phyloP scores from a whole-genome alignment of 495 filamentous ascomycete species.

The Xylaria scruposa region DNA sequence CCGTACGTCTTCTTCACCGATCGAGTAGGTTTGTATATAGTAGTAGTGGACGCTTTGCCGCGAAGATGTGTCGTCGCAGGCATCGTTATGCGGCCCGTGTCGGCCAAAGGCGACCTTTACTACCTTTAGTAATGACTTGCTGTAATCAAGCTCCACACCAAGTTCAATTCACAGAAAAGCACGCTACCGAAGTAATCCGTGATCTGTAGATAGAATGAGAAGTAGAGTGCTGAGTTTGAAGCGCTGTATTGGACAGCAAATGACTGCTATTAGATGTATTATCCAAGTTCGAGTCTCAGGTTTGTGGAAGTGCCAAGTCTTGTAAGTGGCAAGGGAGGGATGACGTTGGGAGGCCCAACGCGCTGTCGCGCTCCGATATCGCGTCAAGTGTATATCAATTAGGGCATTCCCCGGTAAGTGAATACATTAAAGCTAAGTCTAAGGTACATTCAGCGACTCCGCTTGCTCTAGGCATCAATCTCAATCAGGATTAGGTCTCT shows the following conservation, averaged over 20 bases:
- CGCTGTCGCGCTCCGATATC: slow-evolving; percentile 26
- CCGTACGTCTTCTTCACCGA: slow-evolving; percentile 51
- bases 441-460: background rate
- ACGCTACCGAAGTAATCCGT: background rate
- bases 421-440: slow-evolving; percentile 10
- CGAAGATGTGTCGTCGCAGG: slow-evolving; percentile 40
- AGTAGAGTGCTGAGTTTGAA: background rate
- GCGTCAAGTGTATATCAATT: slow-evolving; percentile 44
- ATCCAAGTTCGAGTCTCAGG: too few species aligned
- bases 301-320: slow-evolving; percentile 2
- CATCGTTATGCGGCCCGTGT: slow-evolving; percentile 35
- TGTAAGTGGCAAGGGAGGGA: slow-evolving; percentile 1
- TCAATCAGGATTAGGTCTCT: background rate
- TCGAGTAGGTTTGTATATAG: slow-evolving; percentile 44
- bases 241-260: background rate
- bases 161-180: background rate
- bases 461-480: background rate
- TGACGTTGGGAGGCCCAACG: slow-evolving; percentile 21
- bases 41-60: slow-evolving; percentile 28
- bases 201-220: background rate
- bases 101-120: slow-evolving; percentile 3
- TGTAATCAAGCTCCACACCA: background rate
- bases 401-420: slow-evolving; percentile 28
- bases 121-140: background rate
- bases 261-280: background rate